Evolutionary conservation across 78 protist species (phyloP), one percentile per base, ranked within the genome.

Genomic region (Chrysochromulina parva): DNA sequence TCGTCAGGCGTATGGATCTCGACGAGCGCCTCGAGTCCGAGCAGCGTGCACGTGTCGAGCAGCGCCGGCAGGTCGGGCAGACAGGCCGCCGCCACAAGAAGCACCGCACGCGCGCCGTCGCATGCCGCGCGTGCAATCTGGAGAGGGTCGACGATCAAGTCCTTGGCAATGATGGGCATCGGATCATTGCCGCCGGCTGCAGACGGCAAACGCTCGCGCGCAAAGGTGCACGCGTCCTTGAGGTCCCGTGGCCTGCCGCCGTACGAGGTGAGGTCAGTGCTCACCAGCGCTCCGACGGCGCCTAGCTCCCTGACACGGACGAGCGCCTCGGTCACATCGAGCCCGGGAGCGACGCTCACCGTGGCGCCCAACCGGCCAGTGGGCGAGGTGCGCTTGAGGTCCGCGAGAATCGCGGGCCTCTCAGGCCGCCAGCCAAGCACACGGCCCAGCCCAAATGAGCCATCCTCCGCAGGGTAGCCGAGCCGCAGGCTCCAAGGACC

Each of bases 1-100:
- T 78, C 86, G 13, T 78, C 86, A 5, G 86, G n/a, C 47, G 86
- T 78, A 62, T 78, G 86, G 38, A 78, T 62, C 86, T 78, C 86
- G 50, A 78, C 86, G 48, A 78, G 86, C 0, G 86, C 86, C 86
- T 78, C 86, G 86, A 53, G 47, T 1, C 86, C 86, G 22, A 78
- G 4, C 3, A 78, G 28, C 50, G 86, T 78, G 86, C 86, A 78
- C 65, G 86, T 53, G 59, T 78, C 59, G 28, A 78, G 86, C 50
- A 78, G 86, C 20, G 2, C 11, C 28, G 59, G 9, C 10, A 78
- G 50, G 48, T 78, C 62, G 11, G 26, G 24, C 62, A 7, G 17
- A 19, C n/a, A 3, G 13, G 59, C 57, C 11, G 24, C 60, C 7
- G 47, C 60, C 38, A 78, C 47, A 24, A 78, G 86, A 4, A 78